These are phyloP conservation scores for Corylus heterophylla DNA, from an alignment of 306 rosid species.

Conservation along the genomic window DNA sequence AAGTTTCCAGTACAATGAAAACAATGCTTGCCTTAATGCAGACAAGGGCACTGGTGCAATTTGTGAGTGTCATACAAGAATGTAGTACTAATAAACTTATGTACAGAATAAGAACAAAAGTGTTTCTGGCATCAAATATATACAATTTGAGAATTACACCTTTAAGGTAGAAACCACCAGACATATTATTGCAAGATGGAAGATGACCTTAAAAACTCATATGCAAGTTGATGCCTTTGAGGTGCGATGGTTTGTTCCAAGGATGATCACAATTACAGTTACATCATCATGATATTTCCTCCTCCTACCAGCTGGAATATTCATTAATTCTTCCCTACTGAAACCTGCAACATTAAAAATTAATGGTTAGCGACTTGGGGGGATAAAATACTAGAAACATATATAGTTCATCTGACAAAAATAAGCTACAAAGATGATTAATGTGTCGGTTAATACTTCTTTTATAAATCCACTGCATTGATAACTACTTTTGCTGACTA, in stretches of 20 bases:
- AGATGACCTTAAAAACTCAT: constrained; percentile 26
- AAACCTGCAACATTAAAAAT: constrained; percentile 57
- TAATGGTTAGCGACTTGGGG: background rate
- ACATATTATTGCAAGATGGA: constrained; percentile 6
- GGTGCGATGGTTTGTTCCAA: constrained; percentile 87
- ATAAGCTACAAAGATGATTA: background rate
- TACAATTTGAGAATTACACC: constrained; percentile 26
- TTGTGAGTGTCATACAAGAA: constrained; percentile 14
- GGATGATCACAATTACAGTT: constrained; percentile 80
- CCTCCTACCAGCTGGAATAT: constrained; percentile 85
- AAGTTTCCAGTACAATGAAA: background rate
- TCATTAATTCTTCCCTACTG: constrained; percentile 87
- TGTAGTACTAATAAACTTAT: constrained; percentile 7
- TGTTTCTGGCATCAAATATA: constrained; percentile 14
- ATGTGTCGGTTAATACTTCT: background rate
- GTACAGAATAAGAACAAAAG: constrained; percentile 1
- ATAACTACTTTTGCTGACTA: background rate
- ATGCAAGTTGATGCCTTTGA: constrained; percentile 83
- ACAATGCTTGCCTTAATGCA: background rate
- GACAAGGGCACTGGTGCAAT: background rate
- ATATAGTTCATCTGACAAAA: background rate
- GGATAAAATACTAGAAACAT: background rate
- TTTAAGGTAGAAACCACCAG: background rate
- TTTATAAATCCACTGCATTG: background rate
- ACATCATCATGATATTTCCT: constrained; percentile 97